A percentile compares a stretch with the other conserved stretches of the same genome.
phyloP scores from a whole-genome alignment of 139 green algal genomes.

The Deuterostichococcus epilithicus region DNA sequence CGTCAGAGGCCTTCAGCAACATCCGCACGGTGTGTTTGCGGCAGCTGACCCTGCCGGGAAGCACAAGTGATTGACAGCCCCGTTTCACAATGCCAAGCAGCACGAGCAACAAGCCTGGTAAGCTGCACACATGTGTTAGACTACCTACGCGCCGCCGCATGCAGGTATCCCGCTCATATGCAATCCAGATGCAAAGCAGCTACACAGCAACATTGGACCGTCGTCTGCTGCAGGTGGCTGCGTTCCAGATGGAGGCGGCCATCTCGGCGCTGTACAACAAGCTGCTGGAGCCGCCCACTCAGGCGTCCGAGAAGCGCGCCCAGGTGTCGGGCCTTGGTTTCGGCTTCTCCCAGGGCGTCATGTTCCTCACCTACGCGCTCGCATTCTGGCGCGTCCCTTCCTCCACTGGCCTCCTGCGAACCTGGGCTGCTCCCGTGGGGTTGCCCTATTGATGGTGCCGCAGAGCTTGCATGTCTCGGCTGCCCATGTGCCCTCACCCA shows the following conservation, averaged over 20 bases:
- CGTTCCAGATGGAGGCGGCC: constrained; percentile 7
- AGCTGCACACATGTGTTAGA: too few species aligned
- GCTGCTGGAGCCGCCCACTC: constrained; percentile 32
- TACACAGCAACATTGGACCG: too few species aligned
- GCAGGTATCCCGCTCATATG: too few species aligned
- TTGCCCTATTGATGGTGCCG: too few species aligned
- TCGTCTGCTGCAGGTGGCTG: constrained; percentile 15
- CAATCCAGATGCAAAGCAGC: not conserved
- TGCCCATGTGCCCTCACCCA: too few species aligned
- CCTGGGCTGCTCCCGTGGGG: constrained; percentile 36
- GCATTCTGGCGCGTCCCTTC: not conserved
- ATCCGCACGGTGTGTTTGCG: constrained; percentile 66
- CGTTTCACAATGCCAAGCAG: constrained; percentile 1
- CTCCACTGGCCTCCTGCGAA: not conserved
- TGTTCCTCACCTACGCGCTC: constrained; percentile 40
- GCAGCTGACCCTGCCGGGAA: constrained; percentile 75
- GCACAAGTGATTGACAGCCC: constrained; percentile 25
- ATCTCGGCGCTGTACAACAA: constrained; percentile 25
- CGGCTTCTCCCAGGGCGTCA: constrained; percentile 40
- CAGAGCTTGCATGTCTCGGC: too few species aligned
- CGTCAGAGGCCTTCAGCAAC: constrained; percentile 60
- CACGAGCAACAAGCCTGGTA: not conserved
- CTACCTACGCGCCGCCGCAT: too few species aligned
- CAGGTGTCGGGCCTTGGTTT: constrained; percentile 44
- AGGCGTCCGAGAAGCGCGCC: constrained; percentile 15